Evolutionary conservation across 495 filamentous ascomycete genomes (phyloP), one percentile per base, ranked within the genome.

Genomic region (Hypoxylon fuscum): DNA sequence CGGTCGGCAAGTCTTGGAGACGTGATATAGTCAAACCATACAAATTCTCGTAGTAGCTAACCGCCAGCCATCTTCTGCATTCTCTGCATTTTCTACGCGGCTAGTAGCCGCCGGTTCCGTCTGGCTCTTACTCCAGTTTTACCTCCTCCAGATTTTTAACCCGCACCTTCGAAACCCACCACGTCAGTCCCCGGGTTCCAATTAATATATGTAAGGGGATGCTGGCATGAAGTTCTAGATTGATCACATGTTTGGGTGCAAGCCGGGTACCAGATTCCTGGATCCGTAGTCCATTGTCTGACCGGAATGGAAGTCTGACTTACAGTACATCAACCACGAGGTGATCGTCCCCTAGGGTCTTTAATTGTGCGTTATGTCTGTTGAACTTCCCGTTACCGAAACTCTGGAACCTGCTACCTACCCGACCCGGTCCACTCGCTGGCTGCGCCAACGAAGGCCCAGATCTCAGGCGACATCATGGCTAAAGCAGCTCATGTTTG

Each of bases 251-350:
- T 25, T 48, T 32, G 15, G 9, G 23, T 48, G 43, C 31, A 32
- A 53, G 10, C 10, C 35, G 7, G 20, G 12, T 43, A 22, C 32
- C 38, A 35, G 52, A 38, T 44, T 31, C 27, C n/a, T 35, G 18
- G 32, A 49, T 35, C 37, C 38, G 6, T 43, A n/a, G 21, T 23
- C 47, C 3, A 34, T 29, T 15, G 23, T 17, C 6, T 37, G 44
- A 44, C 41, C 22, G 25, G 12, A 15, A 18, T 34, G 50, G 15
- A 8, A 58, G 27, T 51, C 48, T 49, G 32, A 51, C 55, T 43
- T 66, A 55, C n/a, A n/a, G n/a, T n/a, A n/a, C 56, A 56, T 55
- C 29, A 11, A 37, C 62, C 56, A 66, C 62, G 56, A 60, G 62
- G 51, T 61, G 57, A 61, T 66, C 56, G 42, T 32, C 55, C 55